Evolutionary conservation across 2,329 filamentous ascomycete genomes (phyloP), one percentile per base, ranked within the genome.

Genomic region (Cordyceps farinosa): DNA sequence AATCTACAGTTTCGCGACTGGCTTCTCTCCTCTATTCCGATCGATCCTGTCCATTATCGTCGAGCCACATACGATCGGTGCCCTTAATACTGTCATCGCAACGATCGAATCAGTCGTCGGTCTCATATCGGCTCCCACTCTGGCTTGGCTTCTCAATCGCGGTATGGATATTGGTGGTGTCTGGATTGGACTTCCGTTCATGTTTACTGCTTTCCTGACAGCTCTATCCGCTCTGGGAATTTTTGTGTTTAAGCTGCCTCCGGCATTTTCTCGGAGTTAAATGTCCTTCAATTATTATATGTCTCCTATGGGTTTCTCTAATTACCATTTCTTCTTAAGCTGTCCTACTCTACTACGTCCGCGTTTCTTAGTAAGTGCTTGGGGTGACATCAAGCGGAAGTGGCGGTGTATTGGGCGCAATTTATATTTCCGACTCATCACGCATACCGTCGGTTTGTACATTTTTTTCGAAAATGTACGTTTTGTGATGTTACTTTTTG

Each of bases 11-110:
- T 65, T 82, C 1, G 83, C 84, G 0, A 67, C 68, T 15, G 82
- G 83, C 6, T 76, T 80, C 52, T 58, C 68, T 0, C 67, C 79
- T 0, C 68, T 84, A 1, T 69, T 81, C 22, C 77, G 84, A 40
- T 81, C 79, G 3, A 70, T 86, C 7, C 70, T 85, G n/a, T 84
- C 81, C 51, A 76, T 78, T 10, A 69, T 86, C 11, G 80, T 87
- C 13, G 82, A 84, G 66, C 76, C 79, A 29, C 78, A 83, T 64
- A 80, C 84, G 5, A 75, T 85, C 13, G 84, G 82, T 29, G 79
- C 80, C 0, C 72, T 85, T 30, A 87, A 85, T 69, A 82, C 80
- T 5, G 73, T 82, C 4, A 74, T 87, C 10, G 76, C 78, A 2
- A 75, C 84, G 30, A 69, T 82, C 38, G 82, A 87, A 65, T 80